Evolutionary conservation across 164 flowering plant genomes (phyloP).

Genomic region (Malania oleifera): DNA sequence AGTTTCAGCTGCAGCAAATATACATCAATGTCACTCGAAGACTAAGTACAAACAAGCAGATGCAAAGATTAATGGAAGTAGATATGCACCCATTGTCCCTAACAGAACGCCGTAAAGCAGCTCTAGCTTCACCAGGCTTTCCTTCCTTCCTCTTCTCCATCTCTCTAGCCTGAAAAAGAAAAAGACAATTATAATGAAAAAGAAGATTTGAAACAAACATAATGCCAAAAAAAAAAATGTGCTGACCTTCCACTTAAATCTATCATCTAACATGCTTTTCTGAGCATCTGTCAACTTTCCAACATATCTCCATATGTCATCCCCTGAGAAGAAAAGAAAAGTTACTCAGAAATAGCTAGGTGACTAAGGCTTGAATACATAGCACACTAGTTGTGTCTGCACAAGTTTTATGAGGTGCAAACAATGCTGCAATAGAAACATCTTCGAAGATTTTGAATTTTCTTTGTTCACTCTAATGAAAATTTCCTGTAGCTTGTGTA

Average conservation of each 20-base stretch:
- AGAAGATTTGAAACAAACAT: constrained; percentile 5
- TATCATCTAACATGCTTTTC: constrained; percentile 96
- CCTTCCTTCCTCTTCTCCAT: constrained; percentile 98
- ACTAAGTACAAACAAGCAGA: background rate
- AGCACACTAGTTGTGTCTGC: no score
- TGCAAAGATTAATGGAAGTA: background rate
- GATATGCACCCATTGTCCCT: constrained; percentile 81
- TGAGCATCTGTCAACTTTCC: constrained; percentile 97
- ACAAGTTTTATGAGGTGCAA: no score
- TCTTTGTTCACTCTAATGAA: no score
- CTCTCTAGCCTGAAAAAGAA: constrained; percentile 65
- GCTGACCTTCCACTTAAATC: constrained; percentile 95
- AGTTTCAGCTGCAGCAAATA: background rate
- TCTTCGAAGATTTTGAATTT: no score
- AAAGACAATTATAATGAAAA: background rate
- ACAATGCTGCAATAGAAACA: no score
- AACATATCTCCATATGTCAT: constrained; percentile 93
- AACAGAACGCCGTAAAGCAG: constrained; percentile 83
- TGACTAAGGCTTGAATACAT: no score
- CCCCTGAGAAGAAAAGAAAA: constrained; percentile 44
- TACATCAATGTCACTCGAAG: background rate
- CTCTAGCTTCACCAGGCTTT: constrained; percentile 92
- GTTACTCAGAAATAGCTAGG: background rate
- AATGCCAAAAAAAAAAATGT: background rate
- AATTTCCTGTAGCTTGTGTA: no score